Evolutionary conservation across 2,329 filamentous ascomycete genomes (phyloP), one percentile per base, ranked within the genome.

Genomic region (Botrytis elliptica): DNA sequence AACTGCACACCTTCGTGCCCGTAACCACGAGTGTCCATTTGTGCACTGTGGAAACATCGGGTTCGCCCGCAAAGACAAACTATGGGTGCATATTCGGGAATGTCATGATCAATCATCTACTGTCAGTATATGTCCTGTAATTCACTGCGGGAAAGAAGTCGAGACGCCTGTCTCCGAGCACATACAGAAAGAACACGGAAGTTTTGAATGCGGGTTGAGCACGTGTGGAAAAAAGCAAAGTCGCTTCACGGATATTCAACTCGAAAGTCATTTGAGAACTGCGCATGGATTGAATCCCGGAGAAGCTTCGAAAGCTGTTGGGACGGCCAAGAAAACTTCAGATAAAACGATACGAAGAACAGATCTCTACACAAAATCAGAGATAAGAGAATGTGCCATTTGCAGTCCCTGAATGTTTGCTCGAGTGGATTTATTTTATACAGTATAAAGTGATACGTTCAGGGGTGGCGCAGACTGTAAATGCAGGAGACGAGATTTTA

Each of bases 1-100:
- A 25, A 72, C 70, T 12, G 46, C 49, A 22, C 70, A 72, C 22
- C 6, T 67, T 33, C 42, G 64, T 8, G 10, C 63, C 33, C 40
- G 63, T 33, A 65, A 65, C 10, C n/a, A 64, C 22, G 62, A 36
- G 60, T 72, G 70, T 66, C 70, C 70, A 44, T 72, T 22, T 55
- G 3, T 64, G 38, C 38, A 44, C 10, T 29, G 70, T 55, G 25
- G 16, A 57, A 10, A 49, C 3, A 22, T 59, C 6, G 62, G 46
- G 1, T 72, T 72, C 44, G 49, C n/a, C 18, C 33, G 70, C 29
- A 72, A 67, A 4, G 70, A 72, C 44, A 72, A 72, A 20, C 8
- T 72, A 10, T 44, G 44, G 70, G 46, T 60, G 7, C 70, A 72
- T 38, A 29, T 72, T 14, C 36, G 62, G 6, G 70, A 72, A 29